Conservation (phyloP, 257 asterid species). For the Echites panduratus region DNA sequence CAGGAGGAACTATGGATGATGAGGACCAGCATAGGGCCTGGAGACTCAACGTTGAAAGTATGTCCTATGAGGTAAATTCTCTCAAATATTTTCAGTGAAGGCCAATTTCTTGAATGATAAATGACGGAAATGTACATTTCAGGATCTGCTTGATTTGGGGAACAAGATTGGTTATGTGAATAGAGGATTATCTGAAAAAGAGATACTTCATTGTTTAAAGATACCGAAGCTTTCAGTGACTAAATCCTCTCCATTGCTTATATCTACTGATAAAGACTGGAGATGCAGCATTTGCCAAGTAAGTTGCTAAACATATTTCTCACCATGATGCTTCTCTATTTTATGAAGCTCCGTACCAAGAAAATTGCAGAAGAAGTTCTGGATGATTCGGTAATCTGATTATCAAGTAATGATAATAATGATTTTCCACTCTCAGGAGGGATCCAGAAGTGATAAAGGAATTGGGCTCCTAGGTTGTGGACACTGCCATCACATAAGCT, state of each 20-base stretch:
- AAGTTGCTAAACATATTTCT: constrained; percentile 5
- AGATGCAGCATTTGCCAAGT: constrained; percentile 69
- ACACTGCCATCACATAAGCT: constrained; percentile 50
- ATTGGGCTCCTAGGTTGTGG: constrained; percentile 44
- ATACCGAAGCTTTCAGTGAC: constrained; percentile 23
- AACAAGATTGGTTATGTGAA: constrained; percentile 53
- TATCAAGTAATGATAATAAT: neutral
- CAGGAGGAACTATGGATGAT: constrained; percentile 31
- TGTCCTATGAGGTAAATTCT: constrained; percentile 51
- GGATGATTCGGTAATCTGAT: neutral
- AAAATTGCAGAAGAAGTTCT: no score
- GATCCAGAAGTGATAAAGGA: constrained; percentile 29
- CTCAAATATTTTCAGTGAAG: neutral
- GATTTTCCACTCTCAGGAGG: constrained; percentile 34
- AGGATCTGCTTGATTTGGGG: constrained; percentile 57
- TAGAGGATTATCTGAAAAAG: constrained; percentile 48
- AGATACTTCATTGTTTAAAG: constrained; percentile 33
- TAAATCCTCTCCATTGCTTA: constrained; percentile 12
- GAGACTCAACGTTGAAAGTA: constrained; percentile 50
- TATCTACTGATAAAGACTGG: constrained; percentile 27
- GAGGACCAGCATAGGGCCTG: constrained; percentile 33
- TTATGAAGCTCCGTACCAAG: neutral
- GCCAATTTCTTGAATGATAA: no score
- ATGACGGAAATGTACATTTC: constrained; percentile 4
- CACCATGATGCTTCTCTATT: neutral